Evolutionary conservation across 2,329 filamentous ascomycete species (phyloP).

Genomic region (Phialophora macrospora): DNA sequence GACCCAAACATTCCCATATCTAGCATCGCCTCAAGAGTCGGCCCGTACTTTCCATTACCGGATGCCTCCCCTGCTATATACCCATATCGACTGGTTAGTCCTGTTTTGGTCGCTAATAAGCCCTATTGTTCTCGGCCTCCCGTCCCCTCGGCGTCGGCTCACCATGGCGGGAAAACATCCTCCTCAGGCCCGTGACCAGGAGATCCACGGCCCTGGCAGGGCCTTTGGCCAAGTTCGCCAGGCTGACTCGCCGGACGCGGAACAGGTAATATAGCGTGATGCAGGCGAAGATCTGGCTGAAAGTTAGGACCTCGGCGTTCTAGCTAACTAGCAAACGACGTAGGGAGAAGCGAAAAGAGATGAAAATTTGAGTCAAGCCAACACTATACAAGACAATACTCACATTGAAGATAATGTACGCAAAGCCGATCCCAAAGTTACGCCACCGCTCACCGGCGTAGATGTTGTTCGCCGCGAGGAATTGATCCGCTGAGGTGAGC

Average conservation of each 20-base stretch:
- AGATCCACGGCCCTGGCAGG: slow-evolving; percentile 28
- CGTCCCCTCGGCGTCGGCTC: slow-evolving; percentile 32
- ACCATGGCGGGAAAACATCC: slow-evolving; percentile 30
- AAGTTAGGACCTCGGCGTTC: not conserved
- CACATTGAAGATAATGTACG: slow-evolving; percentile 74
- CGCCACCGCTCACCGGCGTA: slow-evolving; percentile 72
- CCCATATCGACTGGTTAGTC: not conserved
- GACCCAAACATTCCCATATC: not conserved
- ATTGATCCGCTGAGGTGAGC: slow-evolving; percentile 48
- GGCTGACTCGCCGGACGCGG: slow-evolving; percentile 42
- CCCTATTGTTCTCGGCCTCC: slow-evolving; percentile 30
- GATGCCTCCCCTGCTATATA: not conserved
- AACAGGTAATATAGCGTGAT: slow-evolving; percentile 60
- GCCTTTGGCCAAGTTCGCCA: slow-evolving; percentile 28
- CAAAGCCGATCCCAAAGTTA: slow-evolving; percentile 76
- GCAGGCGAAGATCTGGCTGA: slow-evolving; percentile 50
- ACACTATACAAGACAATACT: slow-evolving; percentile 3
- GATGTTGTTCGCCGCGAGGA: slow-evolving; percentile 53
- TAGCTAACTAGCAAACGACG: not conserved
- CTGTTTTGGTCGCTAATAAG: slow-evolving; percentile 18
- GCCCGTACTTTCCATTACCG: too few species aligned
- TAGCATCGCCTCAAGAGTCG: not conserved
- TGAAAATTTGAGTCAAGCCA: not conserved
- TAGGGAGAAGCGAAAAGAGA: not conserved
- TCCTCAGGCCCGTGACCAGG: slow-evolving; percentile 28